Percentiles rank a stretch among this genome's conserved stretches.
Evolutionary conservation across 2,329 filamentous ascomycete species (phyloP).

Genomic region (Penicillium corylophilum): DNA sequence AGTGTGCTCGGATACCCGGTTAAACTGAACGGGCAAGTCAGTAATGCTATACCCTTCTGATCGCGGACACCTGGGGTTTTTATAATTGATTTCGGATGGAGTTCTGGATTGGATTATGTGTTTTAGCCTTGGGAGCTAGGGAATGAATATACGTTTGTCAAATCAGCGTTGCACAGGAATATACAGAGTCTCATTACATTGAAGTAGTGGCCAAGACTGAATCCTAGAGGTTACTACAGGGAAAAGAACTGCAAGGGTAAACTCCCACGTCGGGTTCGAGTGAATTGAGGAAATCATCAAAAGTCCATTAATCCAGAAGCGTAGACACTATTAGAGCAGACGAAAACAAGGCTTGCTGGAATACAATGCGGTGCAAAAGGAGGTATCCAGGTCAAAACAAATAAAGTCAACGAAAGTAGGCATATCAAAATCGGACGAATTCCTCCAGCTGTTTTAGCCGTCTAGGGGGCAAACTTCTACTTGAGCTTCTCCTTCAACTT

Average conservation of each 20-base stretch:
- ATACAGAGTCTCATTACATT: neutral
- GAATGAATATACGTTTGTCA: neutral
- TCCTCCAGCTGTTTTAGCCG: neutral
- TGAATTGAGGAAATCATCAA: neutral
- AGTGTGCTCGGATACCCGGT: slow-evolving; percentile 55
- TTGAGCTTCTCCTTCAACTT: slow-evolving; percentile 57
- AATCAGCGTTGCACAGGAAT: neutral
- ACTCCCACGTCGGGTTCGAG: neutral
- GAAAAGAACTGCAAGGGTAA: neutral
- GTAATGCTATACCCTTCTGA: slow-evolving; percentile 52
- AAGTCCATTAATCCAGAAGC: neutral
- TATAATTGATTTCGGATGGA: neutral
- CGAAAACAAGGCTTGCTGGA: slow-evolving; percentile 18
- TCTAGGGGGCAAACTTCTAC: slow-evolving; percentile 17
- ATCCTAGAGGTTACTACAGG: neutral
- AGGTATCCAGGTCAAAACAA: slow-evolving; percentile 27
- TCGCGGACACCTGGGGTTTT: slow-evolving; percentile 9
- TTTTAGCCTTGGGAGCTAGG: neutral
- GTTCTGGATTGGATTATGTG: neutral
- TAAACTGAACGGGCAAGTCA: slow-evolving; percentile 52
- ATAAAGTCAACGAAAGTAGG: slow-evolving; percentile 1
- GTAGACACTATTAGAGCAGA: slow-evolving; percentile 19
- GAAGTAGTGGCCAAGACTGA: neutral
- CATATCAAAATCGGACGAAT: neutral
- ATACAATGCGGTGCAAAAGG: slow-evolving; percentile 26